phyloP scores from a whole-genome alignment of 495 filamentous ascomycete genomes.

The Aspergillus mulundensis region DNA sequence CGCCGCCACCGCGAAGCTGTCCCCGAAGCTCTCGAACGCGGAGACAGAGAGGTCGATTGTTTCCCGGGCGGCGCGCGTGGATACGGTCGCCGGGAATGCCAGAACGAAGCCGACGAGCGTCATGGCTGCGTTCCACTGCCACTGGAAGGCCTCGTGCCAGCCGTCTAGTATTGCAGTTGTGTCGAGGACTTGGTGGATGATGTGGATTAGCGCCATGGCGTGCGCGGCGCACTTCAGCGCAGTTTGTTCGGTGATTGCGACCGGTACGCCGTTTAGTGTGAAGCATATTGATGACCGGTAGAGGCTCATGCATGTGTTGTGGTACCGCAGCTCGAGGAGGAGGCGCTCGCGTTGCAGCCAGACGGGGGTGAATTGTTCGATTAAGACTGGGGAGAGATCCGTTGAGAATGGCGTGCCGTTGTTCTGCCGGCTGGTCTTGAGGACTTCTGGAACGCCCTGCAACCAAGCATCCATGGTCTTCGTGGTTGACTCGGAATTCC shows the following conservation, averaged over 20 bases:
- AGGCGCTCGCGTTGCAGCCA: slow-evolving; percentile 32
- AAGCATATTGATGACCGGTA: slow-evolving; percentile 26
- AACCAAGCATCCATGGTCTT: slow-evolving; percentile 24
- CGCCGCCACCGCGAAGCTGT: slow-evolving; percentile 38
- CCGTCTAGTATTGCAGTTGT: slow-evolving; percentile 42
- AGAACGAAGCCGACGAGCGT: slow-evolving; percentile 47
- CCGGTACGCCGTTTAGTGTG: not conserved
- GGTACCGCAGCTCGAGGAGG: slow-evolving; percentile 28
- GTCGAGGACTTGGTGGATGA: slow-evolving; percentile 46
- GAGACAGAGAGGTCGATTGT: slow-evolving; percentile 36
- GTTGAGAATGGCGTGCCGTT: slow-evolving; percentile 39
- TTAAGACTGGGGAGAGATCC: slow-evolving; percentile 29
- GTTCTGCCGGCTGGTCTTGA: slow-evolving; percentile 34
- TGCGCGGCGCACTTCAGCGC: slow-evolving; percentile 35
- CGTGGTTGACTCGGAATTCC: not conserved
- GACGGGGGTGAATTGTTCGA: slow-evolving; percentile 34
- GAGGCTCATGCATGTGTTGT: slow-evolving; percentile 21
- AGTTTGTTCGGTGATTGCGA: not conserved
- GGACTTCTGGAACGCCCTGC: slow-evolving; percentile 31
- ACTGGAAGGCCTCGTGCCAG: slow-evolving; percentile 50
- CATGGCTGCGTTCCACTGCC: slow-evolving; percentile 51
- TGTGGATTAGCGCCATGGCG: slow-evolving; percentile 46
- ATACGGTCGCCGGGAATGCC: slow-evolving; percentile 27
- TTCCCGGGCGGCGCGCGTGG: slow-evolving; percentile 21
- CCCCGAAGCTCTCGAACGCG: slow-evolving; percentile 42